These are phyloP conservation scores for Pythium rishiriense DNA, from an alignment of 352 stramenopile genomes.

Conservation along the genomic window DNA sequence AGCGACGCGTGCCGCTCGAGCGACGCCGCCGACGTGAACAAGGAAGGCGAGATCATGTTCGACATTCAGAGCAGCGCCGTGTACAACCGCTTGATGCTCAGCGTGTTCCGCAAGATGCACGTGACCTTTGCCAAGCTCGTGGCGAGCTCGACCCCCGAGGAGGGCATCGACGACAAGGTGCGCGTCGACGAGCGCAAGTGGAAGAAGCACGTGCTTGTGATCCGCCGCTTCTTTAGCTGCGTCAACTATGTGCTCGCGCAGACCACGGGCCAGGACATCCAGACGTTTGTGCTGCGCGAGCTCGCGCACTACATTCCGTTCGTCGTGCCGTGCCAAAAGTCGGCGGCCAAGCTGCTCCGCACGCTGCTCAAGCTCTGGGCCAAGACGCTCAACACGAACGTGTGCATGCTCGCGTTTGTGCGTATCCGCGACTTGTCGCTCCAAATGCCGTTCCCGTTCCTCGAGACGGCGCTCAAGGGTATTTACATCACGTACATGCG, in stretches of 20 bases:
- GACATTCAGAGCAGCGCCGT: conserved; percentile 92
- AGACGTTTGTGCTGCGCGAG: conserved; percentile 82
- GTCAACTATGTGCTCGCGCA: conserved; percentile 92
- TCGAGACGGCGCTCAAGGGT: conserved; percentile 95
- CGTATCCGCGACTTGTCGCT: conserved; percentile 94
- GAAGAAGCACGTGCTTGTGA: conserved; percentile 79
- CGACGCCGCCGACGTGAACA: conserved; percentile 74
- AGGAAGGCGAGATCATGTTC: conserved; percentile 84
- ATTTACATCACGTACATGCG: conserved; percentile 96
- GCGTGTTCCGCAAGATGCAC: conserved; percentile 89
- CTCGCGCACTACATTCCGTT: conserved; percentile 78
- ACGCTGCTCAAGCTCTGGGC: conserved; percentile 87
- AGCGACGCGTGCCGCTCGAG: conserved; percentile 93
- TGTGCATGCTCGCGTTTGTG: conserved; percentile 94
- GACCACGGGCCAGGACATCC: conserved; percentile 73
- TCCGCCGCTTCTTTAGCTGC: conserved; percentile 92
- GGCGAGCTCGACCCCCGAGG: conserved; percentile 25
- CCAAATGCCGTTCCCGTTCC: conserved; percentile 95
- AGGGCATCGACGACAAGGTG: conserved; percentile 35
- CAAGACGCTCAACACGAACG: conserved; percentile 75
- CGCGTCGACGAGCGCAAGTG: conserved; percentile 79
- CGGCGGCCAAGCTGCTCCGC: conserved; percentile 67
- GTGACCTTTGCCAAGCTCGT: conserved; percentile 87
- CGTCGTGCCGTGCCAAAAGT: conserved; percentile 68
- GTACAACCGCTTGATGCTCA: conserved; percentile 96